Base-by-base conservation (phyloP, 164 flowering plant genomes). In the Piper betle region DNA sequence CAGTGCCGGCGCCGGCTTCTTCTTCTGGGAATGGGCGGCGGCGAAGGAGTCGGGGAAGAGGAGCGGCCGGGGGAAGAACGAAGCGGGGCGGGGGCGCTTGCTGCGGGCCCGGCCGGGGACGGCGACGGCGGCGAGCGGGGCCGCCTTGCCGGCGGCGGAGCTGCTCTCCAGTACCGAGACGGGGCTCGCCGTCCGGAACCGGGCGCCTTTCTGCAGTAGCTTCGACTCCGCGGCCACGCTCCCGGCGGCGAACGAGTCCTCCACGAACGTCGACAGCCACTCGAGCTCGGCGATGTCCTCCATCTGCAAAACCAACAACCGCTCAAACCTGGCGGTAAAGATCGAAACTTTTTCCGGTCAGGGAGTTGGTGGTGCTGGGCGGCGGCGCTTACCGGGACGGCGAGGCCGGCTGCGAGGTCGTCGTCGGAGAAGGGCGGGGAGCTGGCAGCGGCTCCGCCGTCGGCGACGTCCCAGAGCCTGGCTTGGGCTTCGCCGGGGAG, bases 281-380 rank as follows among this genome's bases (percentile, higher is more conserved):
- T 94, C 97, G 64, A 94, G 67, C 57, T 91, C 93, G 46, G 80
- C 83, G 60, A 91, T 83, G 63, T 94, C 97, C 65, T 88, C 99
- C 66, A 79, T 79, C 97, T 93, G 88, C 50, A 20, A 15, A 5
- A 59, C 18, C 16, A 15, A 73, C 1, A 66, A 41, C 52, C 43
- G n/a, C 8, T 43, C 50, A 10, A 7, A 6, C 12, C 50, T 8
- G 50, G 12, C 8, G 4, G 10, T 15, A 43, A 15, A 6, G 2
- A 43, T 2, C 8, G 52, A 60, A 12, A 40, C 40, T 60, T 10
- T 17, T 12, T 12, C 17, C 9, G 33, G 40, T 40, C 10, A 40
- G 11, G 12, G 8, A 33, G 33, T 19, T 13, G 50, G 18, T 19
- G 39, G 38, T n/a, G n/a, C n/a, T n/a, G 40, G 37, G 58, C 37